A percentile compares a stretch with the other conserved stretches of the same genome.
phyloP scores from a whole-genome alignment of 2,329 filamentous ascomycete genomes.

The Fusarium equiseti region DNA sequence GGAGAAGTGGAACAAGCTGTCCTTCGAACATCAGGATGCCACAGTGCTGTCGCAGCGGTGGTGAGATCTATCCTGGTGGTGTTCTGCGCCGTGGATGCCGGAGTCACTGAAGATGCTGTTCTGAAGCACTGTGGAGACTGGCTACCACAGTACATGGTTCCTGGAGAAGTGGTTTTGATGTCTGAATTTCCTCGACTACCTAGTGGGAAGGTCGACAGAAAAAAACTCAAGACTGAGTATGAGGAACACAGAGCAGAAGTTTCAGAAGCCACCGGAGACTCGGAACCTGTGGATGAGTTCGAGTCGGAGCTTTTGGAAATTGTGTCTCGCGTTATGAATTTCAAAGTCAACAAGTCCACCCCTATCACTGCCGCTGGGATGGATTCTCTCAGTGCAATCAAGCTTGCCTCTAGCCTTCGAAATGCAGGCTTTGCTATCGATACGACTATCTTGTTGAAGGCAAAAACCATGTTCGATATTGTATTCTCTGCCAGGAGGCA shows the following conservation, averaged over 20 bases:
- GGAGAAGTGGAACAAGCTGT: slow-evolving; percentile 81
- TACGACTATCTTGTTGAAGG: slow-evolving; percentile 72
- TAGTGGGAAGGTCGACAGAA: slow-evolving; percentile 86
- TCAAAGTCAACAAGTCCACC: slow-evolving; percentile 52
- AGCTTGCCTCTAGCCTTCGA: slow-evolving; percentile 73
- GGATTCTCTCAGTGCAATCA: slow-evolving; percentile 68
- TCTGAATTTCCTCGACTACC: slow-evolving; percentile 77
- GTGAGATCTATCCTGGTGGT: slow-evolving; percentile 76
- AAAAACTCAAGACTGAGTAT: slow-evolving; percentile 68
- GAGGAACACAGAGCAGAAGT: slow-evolving; percentile 32
- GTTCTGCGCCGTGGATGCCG: slow-evolving; percentile 72
- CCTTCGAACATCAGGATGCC: slow-evolving; percentile 70
- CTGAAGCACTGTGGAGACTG: slow-evolving; percentile 74
- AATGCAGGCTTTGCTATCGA: slow-evolving; percentile 65
- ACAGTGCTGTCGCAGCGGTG: slow-evolving; percentile 75
- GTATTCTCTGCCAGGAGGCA: slow-evolving; percentile 31
- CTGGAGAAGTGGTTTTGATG: slow-evolving; percentile 76
- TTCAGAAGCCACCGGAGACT: slow-evolving; percentile 4
- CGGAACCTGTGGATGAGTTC: slow-evolving; percentile 35
- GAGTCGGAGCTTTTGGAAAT: slow-evolving; percentile 54
- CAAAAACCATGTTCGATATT: slow-evolving; percentile 57
- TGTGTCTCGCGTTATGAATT: slow-evolving; percentile 57
- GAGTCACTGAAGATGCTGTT: slow-evolving; percentile 57
- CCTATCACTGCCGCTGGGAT: slow-evolving; percentile 68
- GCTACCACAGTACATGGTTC: slow-evolving; percentile 88